Conservation (phyloP, 1,284 basidiomycete species). For the Ceratobasidium sp. region DNA sequence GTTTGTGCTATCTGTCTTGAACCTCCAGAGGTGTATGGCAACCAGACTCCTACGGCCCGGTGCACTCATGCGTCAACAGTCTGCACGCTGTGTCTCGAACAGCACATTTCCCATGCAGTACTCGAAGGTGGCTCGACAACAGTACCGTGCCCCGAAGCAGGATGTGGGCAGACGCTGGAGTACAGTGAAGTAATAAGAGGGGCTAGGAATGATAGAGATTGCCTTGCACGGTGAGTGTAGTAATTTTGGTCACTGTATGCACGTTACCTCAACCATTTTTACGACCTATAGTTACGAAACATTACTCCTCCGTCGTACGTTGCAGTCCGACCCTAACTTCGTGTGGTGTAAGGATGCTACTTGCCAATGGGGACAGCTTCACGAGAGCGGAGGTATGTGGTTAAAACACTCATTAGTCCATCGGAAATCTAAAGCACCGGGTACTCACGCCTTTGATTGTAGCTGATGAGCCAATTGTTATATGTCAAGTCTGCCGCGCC, state of each 20-base stretch:
- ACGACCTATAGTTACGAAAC: background rate
- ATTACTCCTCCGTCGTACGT: background rate
- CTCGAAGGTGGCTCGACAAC: background rate
- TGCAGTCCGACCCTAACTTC: background rate
- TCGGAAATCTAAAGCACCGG: background rate
- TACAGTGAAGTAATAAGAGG: background rate
- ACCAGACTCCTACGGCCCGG: background rate
- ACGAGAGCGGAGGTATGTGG: background rate
- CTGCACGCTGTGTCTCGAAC: background rate
- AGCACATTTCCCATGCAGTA: background rate
- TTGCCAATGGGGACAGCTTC: background rate
- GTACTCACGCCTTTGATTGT: background rate
- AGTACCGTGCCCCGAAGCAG: background rate
- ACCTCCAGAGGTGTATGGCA: background rate
- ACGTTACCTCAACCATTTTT: background rate
- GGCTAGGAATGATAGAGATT: background rate
- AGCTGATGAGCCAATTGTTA: conserved; percentile 12
- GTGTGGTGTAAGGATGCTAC: conserved; percentile 1
- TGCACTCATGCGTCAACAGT: conserved; percentile 3
- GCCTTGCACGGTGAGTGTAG: background rate
- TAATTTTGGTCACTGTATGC: background rate
- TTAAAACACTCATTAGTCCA: too few species aligned
- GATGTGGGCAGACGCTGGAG: background rate
- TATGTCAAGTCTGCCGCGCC: conserved; percentile 7
- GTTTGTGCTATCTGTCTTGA: conserved; percentile 22